Percentiles rank a stretch among this genome's conserved stretches.
phyloP scores from a whole-genome alignment of 2,329 filamentous ascomycete species.

The Mycosphaerella arachidis region DNA sequence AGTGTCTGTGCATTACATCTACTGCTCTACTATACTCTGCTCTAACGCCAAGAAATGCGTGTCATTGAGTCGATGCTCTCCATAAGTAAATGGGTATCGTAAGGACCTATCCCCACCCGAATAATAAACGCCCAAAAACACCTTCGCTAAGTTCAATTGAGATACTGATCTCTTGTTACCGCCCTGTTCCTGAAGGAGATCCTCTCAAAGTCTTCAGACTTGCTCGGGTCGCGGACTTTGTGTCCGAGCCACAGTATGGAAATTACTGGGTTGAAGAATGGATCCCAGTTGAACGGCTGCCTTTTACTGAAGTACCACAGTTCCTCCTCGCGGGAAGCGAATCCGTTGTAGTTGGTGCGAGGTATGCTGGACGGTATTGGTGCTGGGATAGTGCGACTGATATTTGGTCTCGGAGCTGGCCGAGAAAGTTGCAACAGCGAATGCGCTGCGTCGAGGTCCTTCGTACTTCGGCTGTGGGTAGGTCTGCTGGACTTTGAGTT shows the following conservation, averaged over 20 bases:
- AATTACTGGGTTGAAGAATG: not conserved
- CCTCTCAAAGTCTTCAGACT: not conserved
- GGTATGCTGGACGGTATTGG: not conserved
- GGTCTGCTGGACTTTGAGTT: not conserved
- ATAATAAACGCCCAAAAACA: conserved; percentile 1
- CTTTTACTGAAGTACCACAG: not conserved
- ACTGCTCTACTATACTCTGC: not conserved
- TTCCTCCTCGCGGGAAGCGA: not conserved
- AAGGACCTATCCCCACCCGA: not conserved
- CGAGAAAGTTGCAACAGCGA: not conserved
- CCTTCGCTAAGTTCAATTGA: conserved; percentile 4
- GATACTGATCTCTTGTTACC: not conserved
- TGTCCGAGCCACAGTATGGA: not conserved
- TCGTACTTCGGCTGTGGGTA: not conserved
- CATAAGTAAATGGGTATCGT: conserved; percentile 14
- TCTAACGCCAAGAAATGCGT: not conserved
- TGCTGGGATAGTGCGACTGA: not conserved
- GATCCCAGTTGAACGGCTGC: not conserved
- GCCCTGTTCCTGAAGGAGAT: not conserved
- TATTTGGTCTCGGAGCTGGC: not conserved
- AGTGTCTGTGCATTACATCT: not conserved
- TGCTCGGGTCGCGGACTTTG: not conserved
- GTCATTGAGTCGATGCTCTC: not conserved
- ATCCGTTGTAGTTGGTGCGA: not conserved
- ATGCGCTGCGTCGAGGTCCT: not conserved